A percentile compares a stretch with the other conserved stretches of the same genome.
These are phyloP conservation scores for Spergularia marina DNA, from an alignment of 148 eudicot species.

Conservation along the genomic window DNA sequence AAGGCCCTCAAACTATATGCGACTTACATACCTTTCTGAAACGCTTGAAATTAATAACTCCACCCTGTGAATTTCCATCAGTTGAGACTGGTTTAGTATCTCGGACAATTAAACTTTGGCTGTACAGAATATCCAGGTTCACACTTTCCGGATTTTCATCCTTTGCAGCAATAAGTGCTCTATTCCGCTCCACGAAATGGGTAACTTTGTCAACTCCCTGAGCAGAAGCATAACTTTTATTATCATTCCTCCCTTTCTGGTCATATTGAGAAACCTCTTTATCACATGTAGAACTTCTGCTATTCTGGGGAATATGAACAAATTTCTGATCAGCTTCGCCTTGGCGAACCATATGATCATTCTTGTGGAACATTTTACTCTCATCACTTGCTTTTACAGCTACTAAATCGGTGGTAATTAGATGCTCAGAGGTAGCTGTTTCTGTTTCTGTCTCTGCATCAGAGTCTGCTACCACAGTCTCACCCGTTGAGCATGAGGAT, in stretches of 20 bases:
- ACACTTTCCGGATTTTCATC: constrained; percentile 50
- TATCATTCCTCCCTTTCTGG: constrained; percentile 16
- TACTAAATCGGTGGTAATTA: constrained; percentile 22
- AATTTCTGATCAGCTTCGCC: constrained; percentile 13
- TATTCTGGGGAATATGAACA: constrained; percentile 21
- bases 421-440: constrained; percentile 58
- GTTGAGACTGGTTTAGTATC: constrained; percentile 35
- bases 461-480: constrained; percentile 95
- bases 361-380: constrained; percentile 15
- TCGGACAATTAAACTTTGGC: constrained; percentile 69
- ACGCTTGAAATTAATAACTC: constrained; percentile 72
- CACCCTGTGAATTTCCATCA: constrained; percentile 30
- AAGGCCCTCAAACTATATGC: neutral
- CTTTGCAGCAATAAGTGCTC: constrained; percentile 28
- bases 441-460: constrained; percentile 83
- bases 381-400: constrained; percentile 26
- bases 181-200: constrained; percentile 35
- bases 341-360: constrained; percentile 11
- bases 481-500: constrained; percentile 95
- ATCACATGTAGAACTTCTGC: constrained; percentile 8
- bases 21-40: constrained; percentile 67
- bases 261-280: constrained; percentile 26
- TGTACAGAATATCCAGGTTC: constrained; percentile 66
- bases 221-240: constrained; percentile 25
- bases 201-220: constrained; percentile 19